phyloP scores from a whole-genome alignment of 176 grass and related monocot genomes.

The Oryza longistaminata region DNA sequence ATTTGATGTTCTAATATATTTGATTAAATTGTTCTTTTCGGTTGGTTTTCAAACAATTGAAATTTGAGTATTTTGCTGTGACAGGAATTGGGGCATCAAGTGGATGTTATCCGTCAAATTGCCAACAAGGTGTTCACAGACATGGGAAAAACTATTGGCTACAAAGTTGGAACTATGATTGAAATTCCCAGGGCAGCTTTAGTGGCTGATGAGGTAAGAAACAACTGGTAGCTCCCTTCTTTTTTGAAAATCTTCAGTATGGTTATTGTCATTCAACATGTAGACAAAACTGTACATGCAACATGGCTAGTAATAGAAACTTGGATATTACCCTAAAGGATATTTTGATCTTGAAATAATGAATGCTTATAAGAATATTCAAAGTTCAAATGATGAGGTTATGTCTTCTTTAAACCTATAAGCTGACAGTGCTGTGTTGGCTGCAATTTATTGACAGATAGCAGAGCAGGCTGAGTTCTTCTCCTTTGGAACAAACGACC shows the following conservation, averaged over 20 bases:
- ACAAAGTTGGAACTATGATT: constrained; percentile 99
- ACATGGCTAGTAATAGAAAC: not conserved
- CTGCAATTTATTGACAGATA: constrained; percentile 59
- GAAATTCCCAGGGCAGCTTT: constrained; percentile 95
- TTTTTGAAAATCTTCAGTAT: constrained; percentile 9
- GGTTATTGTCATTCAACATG: constrained; percentile 8
- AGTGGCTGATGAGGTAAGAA: constrained; percentile 87
- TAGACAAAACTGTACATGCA: constrained; percentile 14
- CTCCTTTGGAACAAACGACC: constrained; percentile 99
- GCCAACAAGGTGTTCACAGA: constrained; percentile 67
- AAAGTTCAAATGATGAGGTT: constrained; percentile 18
- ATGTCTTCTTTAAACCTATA: constrained; percentile 15
- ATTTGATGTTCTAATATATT: constrained; percentile 30
- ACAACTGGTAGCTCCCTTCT: not conserved
- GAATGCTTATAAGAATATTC: not conserved
- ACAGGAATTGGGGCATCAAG: constrained; percentile 91
- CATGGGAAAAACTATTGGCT: constrained; percentile 55
- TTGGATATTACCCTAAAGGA: not conserved
- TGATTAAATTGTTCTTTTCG: constrained; percentile 32
- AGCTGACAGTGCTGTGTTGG: constrained; percentile 29
- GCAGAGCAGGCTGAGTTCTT: constrained; percentile 97
- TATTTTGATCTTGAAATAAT: not conserved
- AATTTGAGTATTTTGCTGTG: constrained; percentile 45
- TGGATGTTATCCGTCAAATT: constrained; percentile 62
- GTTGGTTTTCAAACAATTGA: constrained; percentile 19